These are phyloP conservation scores for Pythium brachiatum DNA, from an alignment of 352 stramenopile species.

Conservation along the genomic window DNA sequence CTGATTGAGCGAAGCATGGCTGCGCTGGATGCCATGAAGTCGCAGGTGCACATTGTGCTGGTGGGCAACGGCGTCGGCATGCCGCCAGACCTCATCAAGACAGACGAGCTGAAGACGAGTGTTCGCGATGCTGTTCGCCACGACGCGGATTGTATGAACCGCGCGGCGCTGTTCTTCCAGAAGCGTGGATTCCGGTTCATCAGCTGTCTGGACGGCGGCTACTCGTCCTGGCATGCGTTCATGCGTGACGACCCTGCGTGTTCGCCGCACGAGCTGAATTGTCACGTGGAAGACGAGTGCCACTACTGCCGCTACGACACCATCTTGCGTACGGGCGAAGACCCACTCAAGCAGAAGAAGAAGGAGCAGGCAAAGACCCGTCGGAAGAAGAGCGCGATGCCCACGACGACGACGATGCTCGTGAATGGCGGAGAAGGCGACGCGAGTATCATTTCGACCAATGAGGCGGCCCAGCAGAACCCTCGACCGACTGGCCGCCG, in stretches of 20 bases:
- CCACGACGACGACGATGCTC: conserved; percentile 61
- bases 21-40: conserved; percentile 71
- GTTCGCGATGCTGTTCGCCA: conserved; percentile 71
- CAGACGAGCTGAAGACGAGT: conserved; percentile 67
- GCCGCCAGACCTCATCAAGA: conserved; percentile 53
- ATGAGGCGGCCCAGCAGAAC: conserved; percentile 27
- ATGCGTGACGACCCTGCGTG: conserved; percentile 61
- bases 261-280: conserved; percentile 64
- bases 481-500: conserved; percentile 23
- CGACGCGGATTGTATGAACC: conserved; percentile 69
- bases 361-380: conserved; percentile 33
- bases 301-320: conserved; percentile 81
- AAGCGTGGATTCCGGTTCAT: conserved; percentile 84
- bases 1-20: conserved; percentile 71
- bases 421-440: conserved; percentile 74
- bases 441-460: conserved; percentile 67
- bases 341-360: conserved; percentile 56
- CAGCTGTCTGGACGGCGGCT: conserved; percentile 70
- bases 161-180: conserved; percentile 78
- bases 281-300: conserved; percentile 64
- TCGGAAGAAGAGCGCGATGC: conserved; percentile 68
- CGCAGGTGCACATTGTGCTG: conserved; percentile 69
- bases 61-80: conserved; percentile 72
- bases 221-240: conserved; percentile 82
- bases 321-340: conserved; percentile 61